Evolutionary conservation across 345 rosid species (phyloP).

Genomic region (Nephelium lappaceum): DNA sequence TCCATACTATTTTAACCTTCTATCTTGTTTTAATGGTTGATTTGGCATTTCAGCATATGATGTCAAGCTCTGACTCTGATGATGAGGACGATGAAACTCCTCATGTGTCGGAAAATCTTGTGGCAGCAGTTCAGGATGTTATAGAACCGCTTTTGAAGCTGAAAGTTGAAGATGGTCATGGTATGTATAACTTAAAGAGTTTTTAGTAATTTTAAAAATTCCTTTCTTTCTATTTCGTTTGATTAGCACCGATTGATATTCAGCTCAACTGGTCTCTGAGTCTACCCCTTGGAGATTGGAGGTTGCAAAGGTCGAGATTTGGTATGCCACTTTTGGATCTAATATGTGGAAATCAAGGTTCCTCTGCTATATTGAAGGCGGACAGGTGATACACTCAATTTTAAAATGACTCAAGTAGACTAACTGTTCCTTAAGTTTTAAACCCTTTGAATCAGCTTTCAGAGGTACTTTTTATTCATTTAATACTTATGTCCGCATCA

Average conservation of each 20-base stretch:
- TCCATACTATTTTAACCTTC: background rate
- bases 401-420: background rate
- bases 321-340: conserved; percentile 88
- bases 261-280: conserved; percentile 32
- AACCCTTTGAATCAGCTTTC: background rate
- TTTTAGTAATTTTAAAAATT: background rate
- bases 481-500: background rate
- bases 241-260: conserved; percentile 8
- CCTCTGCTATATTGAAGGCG: conserved; percentile 83
- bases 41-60: conserved; percentile 41
- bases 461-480: background rate
- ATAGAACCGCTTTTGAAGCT: conserved; percentile 58
- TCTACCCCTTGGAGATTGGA: conserved; percentile 63
- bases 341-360: conserved; percentile 86
- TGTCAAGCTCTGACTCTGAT: conserved; percentile 65
- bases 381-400: conserved; percentile 54
- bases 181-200: conserved; percentile 38
- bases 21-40: conserved; percentile 18
- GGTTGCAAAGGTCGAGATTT: conserved; percentile 64
- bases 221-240: background rate
- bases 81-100: conserved; percentile 43
- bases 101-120: conserved; percentile 25
- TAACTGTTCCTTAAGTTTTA: conserved; percentile 5
- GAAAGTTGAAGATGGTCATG: conserved; percentile 48
- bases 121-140: conserved; percentile 36